These are phyloP conservation scores for Zygosaccharomyces pseudorouxii DNA, from an alignment of 805 yeast species.

Conservation along the genomic window DNA sequence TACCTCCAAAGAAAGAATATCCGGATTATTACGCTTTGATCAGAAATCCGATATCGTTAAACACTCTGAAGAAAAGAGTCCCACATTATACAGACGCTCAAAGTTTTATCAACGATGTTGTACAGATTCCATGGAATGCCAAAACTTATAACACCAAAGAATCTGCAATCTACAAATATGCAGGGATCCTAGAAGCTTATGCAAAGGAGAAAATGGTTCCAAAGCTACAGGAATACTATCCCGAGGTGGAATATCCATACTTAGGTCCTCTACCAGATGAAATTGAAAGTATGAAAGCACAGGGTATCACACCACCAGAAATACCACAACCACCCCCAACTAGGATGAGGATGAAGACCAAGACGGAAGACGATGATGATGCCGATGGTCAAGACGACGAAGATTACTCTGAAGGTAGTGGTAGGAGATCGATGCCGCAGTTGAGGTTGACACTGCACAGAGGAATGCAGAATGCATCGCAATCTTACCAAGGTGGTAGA, in stretches of 20 bases:
- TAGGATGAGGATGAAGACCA: slow-evolving; percentile 5
- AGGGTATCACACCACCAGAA: slow-evolving; percentile 2
- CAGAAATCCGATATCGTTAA: slow-evolving; percentile 74
- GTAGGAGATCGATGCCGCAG: slow-evolving; percentile 10
- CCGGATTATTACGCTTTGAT: slow-evolving; percentile 79
- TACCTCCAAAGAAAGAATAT: slow-evolving; percentile 64
- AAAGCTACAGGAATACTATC: slow-evolving; percentile 31
- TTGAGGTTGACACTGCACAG: slow-evolving; percentile 12
- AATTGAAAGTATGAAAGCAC: slow-evolving; percentile 13
- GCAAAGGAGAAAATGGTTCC: slow-evolving; percentile 37
- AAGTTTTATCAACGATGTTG: slow-evolving; percentile 70
- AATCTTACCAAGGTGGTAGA: slow-evolving; percentile 11
- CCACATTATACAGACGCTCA: slow-evolving; percentile 57
- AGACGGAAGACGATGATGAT: slow-evolving; percentile 15
- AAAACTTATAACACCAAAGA: slow-evolving; percentile 71
- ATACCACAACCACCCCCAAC: slow-evolving; percentile 5
- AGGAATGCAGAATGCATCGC: slow-evolving; percentile 10
- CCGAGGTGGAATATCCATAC: slow-evolving; percentile 41
- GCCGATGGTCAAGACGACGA: slow-evolving; percentile 16
- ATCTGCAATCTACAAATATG: slow-evolving; percentile 64
- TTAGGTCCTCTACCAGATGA: slow-evolving; percentile 67
- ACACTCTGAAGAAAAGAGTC: slow-evolving; percentile 59
- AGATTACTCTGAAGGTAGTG: slow-evolving; percentile 13
- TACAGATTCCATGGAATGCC: slow-evolving; percentile 88
- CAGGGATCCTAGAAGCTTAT: slow-evolving; percentile 44